Evolutionary conservation across 1,284 basidiomycete genomes (phyloP), one percentile per base, ranked within the genome.

Genomic region (Afroboletus lepidellus): DNA sequence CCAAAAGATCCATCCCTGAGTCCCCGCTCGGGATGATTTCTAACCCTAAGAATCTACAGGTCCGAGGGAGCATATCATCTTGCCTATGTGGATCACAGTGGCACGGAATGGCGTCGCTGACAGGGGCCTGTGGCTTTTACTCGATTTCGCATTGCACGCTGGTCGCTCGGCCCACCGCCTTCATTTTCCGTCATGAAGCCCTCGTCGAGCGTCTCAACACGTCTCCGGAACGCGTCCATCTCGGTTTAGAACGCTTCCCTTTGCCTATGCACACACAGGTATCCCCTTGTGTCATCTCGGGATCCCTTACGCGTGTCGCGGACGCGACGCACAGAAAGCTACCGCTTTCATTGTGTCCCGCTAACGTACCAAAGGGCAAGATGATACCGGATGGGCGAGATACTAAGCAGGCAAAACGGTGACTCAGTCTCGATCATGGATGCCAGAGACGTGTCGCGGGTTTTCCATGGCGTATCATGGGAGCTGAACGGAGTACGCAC

Each of bases 1-100:
- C 70, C 67, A 69, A 62, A 69, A 71, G 49, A 71, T 63, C 64
- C 63, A 61, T 69, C 67, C 58, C 53, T 52, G 34, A 54, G 48
- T 33, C 16, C 30, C 7, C 27, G 11, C 44, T 37, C 18, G 53
- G 64, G 64, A 72, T 71, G 68, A 66, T 64, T 61, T 67, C 67
- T 71, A 68, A 71, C 66, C 66, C 65, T 71, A 68, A 67, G 62
- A 34, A 55, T 59, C 30, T 47, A 45, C 29, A 39, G 57, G 58
- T 63, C 48, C 23, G 24, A 43, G 50, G 67, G 64, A 56, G 33
- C 53, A 53, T 29, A 53, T 46, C 57, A 48, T 61, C 58, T 51
- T 48, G 59, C 59, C 58, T 61, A 48, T 46, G 51, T 51, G 57
- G 59, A 54, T 51, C 50, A 52, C 51, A 41, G 51, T 42, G 47